Evolutionary conservation across 352 stramenopile species (phyloP), one percentile per base, ranked within the genome.

Genomic region (Phytophthora vignae): DNA sequence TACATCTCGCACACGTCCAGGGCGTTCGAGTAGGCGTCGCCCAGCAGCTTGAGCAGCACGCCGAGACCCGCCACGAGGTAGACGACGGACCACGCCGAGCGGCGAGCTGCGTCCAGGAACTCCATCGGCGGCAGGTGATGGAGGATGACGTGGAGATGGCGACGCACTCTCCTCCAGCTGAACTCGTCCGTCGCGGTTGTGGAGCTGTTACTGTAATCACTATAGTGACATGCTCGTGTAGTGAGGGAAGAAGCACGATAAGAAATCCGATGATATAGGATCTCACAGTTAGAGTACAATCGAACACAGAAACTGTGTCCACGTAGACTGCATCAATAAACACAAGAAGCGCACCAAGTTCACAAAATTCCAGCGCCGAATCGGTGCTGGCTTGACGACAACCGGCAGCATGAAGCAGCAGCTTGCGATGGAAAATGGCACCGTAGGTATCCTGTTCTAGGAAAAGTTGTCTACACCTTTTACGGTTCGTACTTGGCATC

Each of bases 1-100:
- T 90, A 92, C 65, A 92, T 44, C 7, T 88, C 81, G 61, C 85
- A 91, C 17, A 92, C 65, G 38, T 73, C 69, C 15, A 58, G 29
- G 0, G 86, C 71, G 63, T 73, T 78, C 17, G 38, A 50, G 70
- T 90, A 90, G 21, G 78, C 73, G n/a, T 90, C 82, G 19, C 70
- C 69, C 36, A 88, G 42, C 29, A 88, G 68, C 50, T 85, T 88
- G 29, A 67, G 52, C n/a, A 82, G 60, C 56, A 91, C 69, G 60
- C 71, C 69, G 8, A 83, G 19, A 19, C 74, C 80, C 44, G 76
- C 76, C 7, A 69, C 74, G 31, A 78, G 36, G 76, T 88, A 90
- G 67, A 80, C 83, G 52, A 77, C 74, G 67, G 82, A 46, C 75
- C 80, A 84, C 15, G 77, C 76, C 62, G 71, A 49, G 53, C 65